These are phyloP conservation scores for Hysterium pulicare DNA, from an alignment of 2,329 filamentous ascomycete genomes.

Conservation along the genomic window DNA sequence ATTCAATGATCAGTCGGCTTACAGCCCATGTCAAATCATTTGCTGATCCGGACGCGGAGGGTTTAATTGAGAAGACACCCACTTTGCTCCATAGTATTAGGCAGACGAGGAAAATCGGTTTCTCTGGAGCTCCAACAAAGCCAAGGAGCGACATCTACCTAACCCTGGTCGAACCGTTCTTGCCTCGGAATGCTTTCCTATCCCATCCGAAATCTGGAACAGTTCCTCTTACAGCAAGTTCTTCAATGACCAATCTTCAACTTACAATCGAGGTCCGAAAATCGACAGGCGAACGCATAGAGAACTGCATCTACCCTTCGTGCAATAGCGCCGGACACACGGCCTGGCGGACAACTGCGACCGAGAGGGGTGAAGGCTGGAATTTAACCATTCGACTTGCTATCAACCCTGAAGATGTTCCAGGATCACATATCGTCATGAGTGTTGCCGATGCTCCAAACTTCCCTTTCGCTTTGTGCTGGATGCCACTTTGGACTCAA, in stretches of 20 bases:
- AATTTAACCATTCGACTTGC: slow-evolving; percentile 81
- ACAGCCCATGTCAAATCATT: slow-evolving; percentile 79
- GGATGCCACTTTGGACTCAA: slow-evolving; percentile 91
- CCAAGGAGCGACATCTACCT: slow-evolving; percentile 92
- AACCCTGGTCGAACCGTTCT: slow-evolving; percentile 73
- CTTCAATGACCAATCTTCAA: slow-evolving; percentile 72
- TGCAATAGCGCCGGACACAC: slow-evolving; percentile 77
- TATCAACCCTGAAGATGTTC: slow-evolving; percentile 75
- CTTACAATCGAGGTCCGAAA: slow-evolving; percentile 85
- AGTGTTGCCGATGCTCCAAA: slow-evolving; percentile 82
- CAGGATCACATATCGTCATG: slow-evolving; percentile 81
- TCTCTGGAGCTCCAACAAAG: slow-evolving; percentile 86
- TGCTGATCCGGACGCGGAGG: slow-evolving; percentile 71
- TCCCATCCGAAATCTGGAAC: slow-evolving; percentile 76
- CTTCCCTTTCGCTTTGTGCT: slow-evolving; percentile 84
- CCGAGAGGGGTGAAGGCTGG: slow-evolving; percentile 79
- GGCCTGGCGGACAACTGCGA: slow-evolving; percentile 82
- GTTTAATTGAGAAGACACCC: slow-evolving; percentile 79
- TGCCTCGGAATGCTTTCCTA: slow-evolving; percentile 64
- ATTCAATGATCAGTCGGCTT: slow-evolving; percentile 68
- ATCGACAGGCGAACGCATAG: slow-evolving; percentile 73
- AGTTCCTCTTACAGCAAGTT: slow-evolving; percentile 65
- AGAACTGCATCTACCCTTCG: slow-evolving; percentile 81
- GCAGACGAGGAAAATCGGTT: slow-evolving; percentile 85
- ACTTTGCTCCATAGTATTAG: slow-evolving; percentile 78